These are phyloP conservation scores for Cyamopsis tetragonoloba DNA, from an alignment of 306 rosid species.

Conservation along the genomic window DNA sequence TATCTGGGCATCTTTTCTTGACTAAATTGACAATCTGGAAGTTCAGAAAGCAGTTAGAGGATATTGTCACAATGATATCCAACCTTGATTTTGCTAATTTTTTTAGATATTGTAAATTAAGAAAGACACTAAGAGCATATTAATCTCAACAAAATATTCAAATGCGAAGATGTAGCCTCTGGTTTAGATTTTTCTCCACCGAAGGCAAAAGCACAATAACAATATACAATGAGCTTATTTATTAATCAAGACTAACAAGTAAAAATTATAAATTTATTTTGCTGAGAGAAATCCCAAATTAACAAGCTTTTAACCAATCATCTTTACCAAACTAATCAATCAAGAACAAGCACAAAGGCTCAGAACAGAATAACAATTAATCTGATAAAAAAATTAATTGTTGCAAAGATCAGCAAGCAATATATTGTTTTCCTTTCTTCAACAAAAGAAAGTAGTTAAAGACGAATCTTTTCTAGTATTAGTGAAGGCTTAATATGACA, in stretches of 20 bases:
- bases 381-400: slow-evolving; percentile 5
- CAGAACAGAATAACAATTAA: slow-evolving; percentile 7
- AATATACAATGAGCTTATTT: slow-evolving; percentile 1
- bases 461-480: not conserved
- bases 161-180: not conserved
- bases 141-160: slow-evolving; percentile 7
- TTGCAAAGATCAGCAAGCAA: not conserved
- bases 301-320: not conserved
- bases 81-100: not conserved
- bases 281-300: not conserved
- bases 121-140: not conserved
- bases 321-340: slow-evolving; percentile 1
- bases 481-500: slow-evolving; percentile 10
- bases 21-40: slow-evolving; percentile 75
- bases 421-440: not conserved
- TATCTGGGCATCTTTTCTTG: slow-evolving; percentile 64
- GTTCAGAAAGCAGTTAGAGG: slow-evolving; percentile 6
- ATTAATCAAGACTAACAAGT: not conserved
- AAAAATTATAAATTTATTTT: not conserved
- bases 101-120: not conserved
- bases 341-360: slow-evolving; percentile 6
- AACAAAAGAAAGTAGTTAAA: slow-evolving; percentile 8
- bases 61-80: not conserved
- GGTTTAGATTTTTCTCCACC: not conserved
- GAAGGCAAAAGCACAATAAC: slow-evolving; percentile 1